Evolutionary conservation across 1,139 yeast genomes (phyloP), one percentile per base, ranked within the genome.

Genomic region (Wickerhamomyces sp.): DNA sequence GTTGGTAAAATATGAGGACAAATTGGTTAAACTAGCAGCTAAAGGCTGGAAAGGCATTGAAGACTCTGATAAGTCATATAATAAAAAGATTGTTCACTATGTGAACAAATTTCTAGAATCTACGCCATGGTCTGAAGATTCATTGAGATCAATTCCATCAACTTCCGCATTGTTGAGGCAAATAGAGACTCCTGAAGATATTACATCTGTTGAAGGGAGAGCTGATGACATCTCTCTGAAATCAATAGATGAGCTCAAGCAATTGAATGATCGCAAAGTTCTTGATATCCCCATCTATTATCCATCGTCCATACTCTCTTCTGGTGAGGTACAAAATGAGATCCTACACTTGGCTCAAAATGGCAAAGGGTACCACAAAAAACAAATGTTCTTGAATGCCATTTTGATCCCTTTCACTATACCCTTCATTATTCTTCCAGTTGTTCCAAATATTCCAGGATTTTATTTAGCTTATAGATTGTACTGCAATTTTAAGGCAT

Each of bases 371-470:
- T 60, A 61, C 32, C 85, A 81, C 49, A 58, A 53, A 34, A 71
- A 64, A 44, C 66, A 65, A 43, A 60, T 74, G 49, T 35, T 70
- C 15, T 50, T 67, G 31, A 79, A 87, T 51, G 72, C 76, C 0
- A 49, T 82, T 24, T 81, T 81, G 3, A 63, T 92, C 3, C 97
- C 97, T 1, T 49, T 90, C 33, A 78, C 95, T 0, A 56, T 88
- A 7, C 98, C 98, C 1, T 61, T 89, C 39, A 89, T 88, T 0
- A 56, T 89, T 34, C 56, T 92, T 0, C 98, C 98, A 0, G 70
- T 90, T n/a, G 60, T 90, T 2, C 98, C 98, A 16, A 92, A 92
- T 52, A 76, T 92, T n/a, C 98, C 98, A 0, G 97, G 97, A 0
- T 83, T 92, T 53, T 92, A 89, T 56, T 62, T 90, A 33, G 70